Percentiles rank a stretch among this genome's conserved stretches.
These are phyloP conservation scores for Entoloma clypeatum DNA, from an alignment of 1,284 basidiomycete species.

Conservation along the genomic window DNA sequence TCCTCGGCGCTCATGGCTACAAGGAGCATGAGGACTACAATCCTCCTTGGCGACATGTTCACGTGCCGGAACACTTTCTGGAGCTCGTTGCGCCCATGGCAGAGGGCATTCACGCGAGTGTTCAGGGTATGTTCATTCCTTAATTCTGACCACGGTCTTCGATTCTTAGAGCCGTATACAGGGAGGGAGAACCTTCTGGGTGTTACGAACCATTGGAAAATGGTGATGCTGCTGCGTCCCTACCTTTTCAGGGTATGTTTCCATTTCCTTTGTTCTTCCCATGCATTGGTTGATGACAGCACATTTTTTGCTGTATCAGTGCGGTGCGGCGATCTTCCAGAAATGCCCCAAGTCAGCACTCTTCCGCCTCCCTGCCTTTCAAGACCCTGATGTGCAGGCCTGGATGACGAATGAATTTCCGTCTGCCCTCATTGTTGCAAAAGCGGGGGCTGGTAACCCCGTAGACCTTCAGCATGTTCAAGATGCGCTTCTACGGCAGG, in stretches of 20 bases:
- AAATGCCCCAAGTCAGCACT: constrained; percentile 18
- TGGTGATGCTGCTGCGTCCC: constrained; percentile 24
- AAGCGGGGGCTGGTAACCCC: constrained; percentile 15
- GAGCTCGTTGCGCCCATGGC: constrained; percentile 25
- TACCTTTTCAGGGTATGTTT: constrained; percentile 25
- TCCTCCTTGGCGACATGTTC: constrained; percentile 24
- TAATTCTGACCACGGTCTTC: not conserved
- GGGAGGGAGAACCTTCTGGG: constrained; percentile 20
- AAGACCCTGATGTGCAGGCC: constrained; percentile 19
- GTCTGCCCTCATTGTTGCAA: constrained; percentile 13
- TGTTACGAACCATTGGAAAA: constrained; percentile 23
- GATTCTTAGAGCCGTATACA: not conserved
- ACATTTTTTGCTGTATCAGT: constrained; percentile 13
- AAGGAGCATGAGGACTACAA: constrained; percentile 24
- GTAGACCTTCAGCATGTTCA: constrained; percentile 20
- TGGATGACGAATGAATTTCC: constrained; percentile 24
- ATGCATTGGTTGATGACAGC: not conserved
- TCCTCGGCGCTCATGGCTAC: constrained; percentile 26
- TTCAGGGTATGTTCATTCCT: constrained; percentile 10
- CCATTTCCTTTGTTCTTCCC: not conserved
- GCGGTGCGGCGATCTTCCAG: constrained; percentile 24
- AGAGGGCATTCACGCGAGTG: constrained; percentile 17
- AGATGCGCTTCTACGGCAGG: constrained; percentile 14
- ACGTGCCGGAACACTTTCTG: constrained; percentile 24
- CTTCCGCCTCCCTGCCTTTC: constrained; percentile 24